Evolutionary conservation across 2,329 filamentous ascomycete species (phyloP), one percentile per base, ranked within the genome.

Genomic region (Hirsutella minnesotensis): DNA sequence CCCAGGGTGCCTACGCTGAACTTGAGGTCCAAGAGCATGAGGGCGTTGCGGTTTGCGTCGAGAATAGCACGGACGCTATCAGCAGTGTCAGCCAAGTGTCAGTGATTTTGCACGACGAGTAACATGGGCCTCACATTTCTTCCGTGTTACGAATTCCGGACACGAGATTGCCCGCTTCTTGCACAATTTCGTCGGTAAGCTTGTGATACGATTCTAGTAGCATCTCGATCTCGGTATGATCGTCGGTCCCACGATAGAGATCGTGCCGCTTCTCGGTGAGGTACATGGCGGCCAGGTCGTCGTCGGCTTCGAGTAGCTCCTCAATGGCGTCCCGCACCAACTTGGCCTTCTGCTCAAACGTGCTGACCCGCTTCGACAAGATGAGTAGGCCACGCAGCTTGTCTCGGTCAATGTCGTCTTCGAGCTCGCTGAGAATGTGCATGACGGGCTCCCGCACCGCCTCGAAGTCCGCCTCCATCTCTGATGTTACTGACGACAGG

Each of bases 161-260:
- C 44, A 96, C 89, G 51, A 96, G 64, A 63, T 94, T 96, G 47
- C 87, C 85, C 15, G 88, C 87, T 48, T 94, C 86, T 63, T 98
- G 90, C 9, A 95, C 90, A 53, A 96, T 95, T 68, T 98, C 92
- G 58, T 98, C 92, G 51, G 88, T 90, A 35, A 98, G 83, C 62
- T 96, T 96, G 62, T 96, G 87, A 61, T 98, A 98, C 3, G 88
- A 95, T 61, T 98, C 92, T 4, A 98, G 70, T 39, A 98, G 72
- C 80, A 98, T 88, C 66, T 98, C 92, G 5, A 98, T 85, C 63
- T 98, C 92, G 21, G 90, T 92, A 56, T 96, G 90, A 54, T 95
- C 88, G 51, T 94, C 79, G 47, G 88, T 81, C 42, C 79, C 78
- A 42, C 89, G 74, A 36, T 75, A 68, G 16, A 83, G 71, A 47